These are phyloP conservation scores for Morella rubra DNA, from an alignment of 306 rosid species.

Conservation along the genomic window DNA sequence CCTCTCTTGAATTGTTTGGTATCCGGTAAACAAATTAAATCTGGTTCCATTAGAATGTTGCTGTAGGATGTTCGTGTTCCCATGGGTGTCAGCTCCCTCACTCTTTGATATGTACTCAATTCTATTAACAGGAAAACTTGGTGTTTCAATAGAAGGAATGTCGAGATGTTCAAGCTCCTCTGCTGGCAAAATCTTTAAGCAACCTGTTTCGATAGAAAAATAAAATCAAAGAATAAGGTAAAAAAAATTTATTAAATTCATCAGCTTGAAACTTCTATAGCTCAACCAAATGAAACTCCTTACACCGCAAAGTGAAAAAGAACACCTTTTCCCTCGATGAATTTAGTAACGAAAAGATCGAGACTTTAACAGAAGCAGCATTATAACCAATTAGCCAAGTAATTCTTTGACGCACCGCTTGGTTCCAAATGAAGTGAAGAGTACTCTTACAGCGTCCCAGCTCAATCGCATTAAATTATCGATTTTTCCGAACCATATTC, in stretches of 20 bases:
- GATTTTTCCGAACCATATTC: neutral
- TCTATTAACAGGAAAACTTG: conserved; percentile 40
- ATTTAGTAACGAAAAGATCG: neutral
- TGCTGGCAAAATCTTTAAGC: conserved; percentile 71
- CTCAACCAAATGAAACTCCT: neutral
- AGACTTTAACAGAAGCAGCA: too few relatives aligned
- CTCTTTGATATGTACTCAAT: conserved; percentile 51
- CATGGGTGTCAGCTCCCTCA: conserved; percentile 30
- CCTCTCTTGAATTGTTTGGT: conserved; percentile 74
- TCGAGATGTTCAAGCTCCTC: conserved; percentile 81
- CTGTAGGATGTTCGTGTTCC: conserved; percentile 38
- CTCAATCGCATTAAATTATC: neutral
- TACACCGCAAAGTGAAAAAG: neutral
- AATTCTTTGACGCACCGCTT: neutral
- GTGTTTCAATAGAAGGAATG: conserved; percentile 43
- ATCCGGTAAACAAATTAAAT: conserved; percentile 81
- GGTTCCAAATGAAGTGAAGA: neutral
- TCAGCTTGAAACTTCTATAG: neutral
- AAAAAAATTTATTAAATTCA: too few relatives aligned
- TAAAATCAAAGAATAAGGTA: neutral
- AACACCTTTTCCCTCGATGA: neutral
- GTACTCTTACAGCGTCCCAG: neutral
- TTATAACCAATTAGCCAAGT: neutral
- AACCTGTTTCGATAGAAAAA: conserved; percentile 51
- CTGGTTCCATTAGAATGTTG: conserved; percentile 44